A percentile compares a stretch with the other conserved stretches of the same genome.
Conservation (phyloP, 2,329 filamentous ascomycete species). For the Geosmithia putterillii region DNA sequence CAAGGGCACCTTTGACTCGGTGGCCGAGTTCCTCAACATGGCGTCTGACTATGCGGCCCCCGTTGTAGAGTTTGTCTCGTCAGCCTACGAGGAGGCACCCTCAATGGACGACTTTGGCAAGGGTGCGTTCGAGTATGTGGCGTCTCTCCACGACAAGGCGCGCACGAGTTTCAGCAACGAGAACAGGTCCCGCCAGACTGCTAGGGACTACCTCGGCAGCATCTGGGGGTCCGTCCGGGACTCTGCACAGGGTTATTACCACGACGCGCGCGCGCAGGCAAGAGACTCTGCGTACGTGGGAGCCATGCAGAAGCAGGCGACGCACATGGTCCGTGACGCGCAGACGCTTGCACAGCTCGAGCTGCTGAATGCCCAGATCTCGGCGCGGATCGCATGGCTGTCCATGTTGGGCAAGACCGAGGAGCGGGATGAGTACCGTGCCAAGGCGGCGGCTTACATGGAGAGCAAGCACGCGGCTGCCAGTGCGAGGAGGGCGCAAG, state of each 20-base stretch:
- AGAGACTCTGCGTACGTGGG: background rate
- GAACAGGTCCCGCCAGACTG: no score
- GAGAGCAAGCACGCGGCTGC: constrained; percentile 17
- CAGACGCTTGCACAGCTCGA: constrained; percentile 29
- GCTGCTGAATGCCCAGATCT: constrained; percentile 40
- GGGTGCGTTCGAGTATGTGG: background rate
- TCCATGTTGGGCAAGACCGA: constrained; percentile 35
- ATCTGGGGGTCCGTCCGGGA: background rate
- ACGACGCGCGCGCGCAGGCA: background rate
- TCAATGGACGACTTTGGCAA: background rate
- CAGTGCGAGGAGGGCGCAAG: background rate
- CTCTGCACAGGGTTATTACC: background rate
- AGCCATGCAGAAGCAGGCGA: background rate
- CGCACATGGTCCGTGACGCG: constrained; percentile 6
- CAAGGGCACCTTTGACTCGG: constrained; percentile 29
- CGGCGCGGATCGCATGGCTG: constrained; percentile 45
- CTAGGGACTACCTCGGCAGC: background rate
- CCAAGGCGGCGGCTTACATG: constrained; percentile 31
- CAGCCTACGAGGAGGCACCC: background rate
- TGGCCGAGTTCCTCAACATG: constrained; percentile 22
- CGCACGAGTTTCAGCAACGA: background rate
- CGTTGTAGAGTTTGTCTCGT: no score
- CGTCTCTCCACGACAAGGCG: background rate
- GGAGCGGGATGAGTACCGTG: constrained; percentile 31
- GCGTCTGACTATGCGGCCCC: background rate